Evolutionary conservation across 2,329 filamentous ascomycete species (phyloP).

Genomic region (Aspergillus fijiensis): DNA sequence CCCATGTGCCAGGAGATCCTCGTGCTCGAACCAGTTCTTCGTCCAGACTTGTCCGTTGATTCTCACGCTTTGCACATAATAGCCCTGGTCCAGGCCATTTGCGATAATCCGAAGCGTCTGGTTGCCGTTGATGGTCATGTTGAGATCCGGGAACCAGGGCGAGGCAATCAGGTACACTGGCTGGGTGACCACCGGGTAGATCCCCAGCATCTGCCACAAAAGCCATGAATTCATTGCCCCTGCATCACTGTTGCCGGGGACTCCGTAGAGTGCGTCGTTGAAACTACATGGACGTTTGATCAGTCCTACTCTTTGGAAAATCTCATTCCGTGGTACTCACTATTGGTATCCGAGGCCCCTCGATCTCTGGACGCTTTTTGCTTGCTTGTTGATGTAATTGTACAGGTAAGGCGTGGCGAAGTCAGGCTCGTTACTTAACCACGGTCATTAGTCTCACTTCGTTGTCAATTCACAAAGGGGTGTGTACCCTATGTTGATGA

Average conservation of each 20-base stretch:
- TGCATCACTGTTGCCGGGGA: constrained; percentile 69
- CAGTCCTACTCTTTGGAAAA: not conserved
- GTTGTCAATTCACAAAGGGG: fast-evolving
- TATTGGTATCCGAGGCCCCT: constrained; percentile 59
- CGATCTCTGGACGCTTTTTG: constrained; percentile 60
- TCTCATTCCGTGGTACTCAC: constrained; percentile 13
- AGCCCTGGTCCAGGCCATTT: constrained; percentile 44
- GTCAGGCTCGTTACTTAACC: constrained; percentile 61
- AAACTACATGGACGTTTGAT: constrained; percentile 41
- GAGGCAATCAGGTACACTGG: constrained; percentile 49
- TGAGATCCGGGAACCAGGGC: constrained; percentile 46
- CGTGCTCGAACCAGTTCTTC: constrained; percentile 58
- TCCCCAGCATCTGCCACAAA: constrained; percentile 51
- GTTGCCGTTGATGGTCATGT: constrained; percentile 32
- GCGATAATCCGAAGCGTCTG: constrained; percentile 50
- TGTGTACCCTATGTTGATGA: constrained; percentile 55
- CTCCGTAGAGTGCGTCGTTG: constrained; percentile 53
- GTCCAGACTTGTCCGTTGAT: constrained; percentile 55
- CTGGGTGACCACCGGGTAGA: constrained; percentile 51
- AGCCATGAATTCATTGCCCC: constrained; percentile 55
- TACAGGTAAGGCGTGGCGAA: constrained; percentile 69
- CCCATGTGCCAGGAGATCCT: constrained; percentile 45
- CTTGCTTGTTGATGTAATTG: constrained; percentile 66
- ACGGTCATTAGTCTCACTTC: not conserved
- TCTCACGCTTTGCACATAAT: constrained; percentile 54